These are phyloP conservation scores for Coccinonectria pachysandricola DNA, from an alignment of 2,329 filamentous ascomycete species.

Conservation along the genomic window DNA sequence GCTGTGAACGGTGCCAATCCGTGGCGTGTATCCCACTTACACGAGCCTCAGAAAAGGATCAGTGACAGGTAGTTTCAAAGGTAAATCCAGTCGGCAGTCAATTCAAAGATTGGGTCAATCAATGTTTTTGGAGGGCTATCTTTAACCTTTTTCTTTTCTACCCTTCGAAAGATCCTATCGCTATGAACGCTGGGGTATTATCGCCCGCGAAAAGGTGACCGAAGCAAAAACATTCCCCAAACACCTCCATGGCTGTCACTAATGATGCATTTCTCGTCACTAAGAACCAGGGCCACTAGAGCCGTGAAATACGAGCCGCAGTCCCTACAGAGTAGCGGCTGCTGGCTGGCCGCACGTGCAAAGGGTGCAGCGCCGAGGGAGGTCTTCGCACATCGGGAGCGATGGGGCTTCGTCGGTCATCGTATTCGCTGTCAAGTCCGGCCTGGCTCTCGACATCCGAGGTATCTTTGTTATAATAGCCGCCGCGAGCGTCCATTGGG, in stretches of 20 bases:
- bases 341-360: conserved; percentile 30
- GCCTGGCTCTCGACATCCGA: conserved; percentile 28
- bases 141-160: too few species aligned
- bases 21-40: too few species aligned
- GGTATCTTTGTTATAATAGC: conserved; percentile 17
- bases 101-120: too few species aligned
- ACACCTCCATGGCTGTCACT: not conserved
- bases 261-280: not conserved
- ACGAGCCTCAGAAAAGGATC: too few species aligned
- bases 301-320: conserved; percentile 39
- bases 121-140: too few species aligned
- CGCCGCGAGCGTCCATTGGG: conserved; percentile 18
- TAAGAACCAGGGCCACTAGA: conserved; percentile 21
- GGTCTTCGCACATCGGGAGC: conserved; percentile 44
- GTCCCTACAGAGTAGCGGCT: conserved; percentile 42
- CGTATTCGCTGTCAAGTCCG: conserved; percentile 8
- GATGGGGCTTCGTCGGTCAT: conserved; percentile 41
- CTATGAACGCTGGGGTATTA: too few species aligned
- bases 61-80: too few species aligned
- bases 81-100: too few species aligned
- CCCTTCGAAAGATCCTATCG: too few species aligned
- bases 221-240: not conserved
- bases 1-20: too few species aligned
- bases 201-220: too few species aligned
- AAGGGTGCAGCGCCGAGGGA: conserved; percentile 47